Percentiles rank a stretch among this genome's conserved stretches.
These are phyloP conservation scores for Pythium sp. DNA, from an alignment of 352 stramenopile species.

Conservation along the genomic window DNA sequence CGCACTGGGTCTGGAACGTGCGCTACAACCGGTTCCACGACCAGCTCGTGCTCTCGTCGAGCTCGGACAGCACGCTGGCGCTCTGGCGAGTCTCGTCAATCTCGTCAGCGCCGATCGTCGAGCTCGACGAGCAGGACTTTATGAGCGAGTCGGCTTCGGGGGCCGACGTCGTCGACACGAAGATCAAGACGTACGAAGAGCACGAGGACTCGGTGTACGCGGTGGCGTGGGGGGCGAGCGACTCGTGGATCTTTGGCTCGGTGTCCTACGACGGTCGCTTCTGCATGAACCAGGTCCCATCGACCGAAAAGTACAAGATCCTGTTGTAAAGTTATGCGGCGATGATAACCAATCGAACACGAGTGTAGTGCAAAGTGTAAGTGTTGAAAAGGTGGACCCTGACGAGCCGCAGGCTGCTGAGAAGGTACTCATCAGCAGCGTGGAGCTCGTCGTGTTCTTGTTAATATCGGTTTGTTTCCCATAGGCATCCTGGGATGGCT, in stretches of 20 bases:
- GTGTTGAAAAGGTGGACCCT: background rate
- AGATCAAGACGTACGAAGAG: conserved; percentile 90
- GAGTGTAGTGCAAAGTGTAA: background rate
- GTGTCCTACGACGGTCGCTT: conserved; percentile 95
- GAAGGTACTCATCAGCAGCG: conserved; percentile 1
- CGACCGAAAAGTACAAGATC: conserved; percentile 99
- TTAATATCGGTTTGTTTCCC: background rate
- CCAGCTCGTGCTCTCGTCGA: conserved; percentile 93
- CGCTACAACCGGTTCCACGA: conserved; percentile 99
- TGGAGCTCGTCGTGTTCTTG: background rate
- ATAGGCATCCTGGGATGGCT: background rate
- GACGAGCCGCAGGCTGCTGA: conserved; percentile 12
- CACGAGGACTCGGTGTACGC: conserved; percentile 94
- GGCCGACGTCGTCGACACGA: conserved; percentile 59
- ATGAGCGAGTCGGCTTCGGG: conserved; percentile 60
- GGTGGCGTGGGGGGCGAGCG: conserved; percentile 89
- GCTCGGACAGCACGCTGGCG: conserved; percentile 92
- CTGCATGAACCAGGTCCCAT: conserved; percentile 95
- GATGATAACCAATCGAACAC: background rate
- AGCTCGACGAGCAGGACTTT: conserved; percentile 84
- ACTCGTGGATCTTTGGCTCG: conserved; percentile 96
- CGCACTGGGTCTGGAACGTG: conserved; percentile 90
- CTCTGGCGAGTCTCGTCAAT: conserved; percentile 97
- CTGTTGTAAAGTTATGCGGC: conserved; percentile 69
- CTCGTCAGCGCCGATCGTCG: conserved; percentile 94